Evolutionary conservation across 2,329 filamentous ascomycete genomes (phyloP), one percentile per base, ranked within the genome.

Genomic region (Nigrospora sphaerica): DNA sequence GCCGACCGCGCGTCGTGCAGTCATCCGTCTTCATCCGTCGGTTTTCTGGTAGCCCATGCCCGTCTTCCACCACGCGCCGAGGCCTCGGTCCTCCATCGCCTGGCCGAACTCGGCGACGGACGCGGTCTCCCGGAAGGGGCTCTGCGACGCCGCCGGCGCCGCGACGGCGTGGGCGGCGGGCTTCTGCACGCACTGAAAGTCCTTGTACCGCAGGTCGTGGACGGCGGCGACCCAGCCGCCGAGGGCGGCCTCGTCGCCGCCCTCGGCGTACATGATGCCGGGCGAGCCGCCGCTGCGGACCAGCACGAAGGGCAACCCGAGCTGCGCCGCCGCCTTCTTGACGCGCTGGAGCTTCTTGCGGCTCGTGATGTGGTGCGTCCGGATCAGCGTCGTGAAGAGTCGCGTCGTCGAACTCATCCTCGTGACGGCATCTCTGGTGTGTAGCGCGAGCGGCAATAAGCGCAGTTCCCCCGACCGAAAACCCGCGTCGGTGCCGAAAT

Each of bases 341-440:
- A 91, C 72, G 46, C 65, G 66, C 9, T 69, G 65, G 1, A 76
- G 65, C 59, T 91, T 91, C 61, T 88, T 89, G 52, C 85, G 82
- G 0, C 84, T 89, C 4, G 85, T 90, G 58, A 91, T 89, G 62
- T 91, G 86, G 55, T 91, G 86, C 0, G 86, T 91, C 44, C 85
- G 78, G 49, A 91, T 87, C 39, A 91, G 69, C 31, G 84, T 78
- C 59, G 65, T 66, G 51, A 63, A 71, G 23, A 62, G 51, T 28
- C 23, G 23, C 23, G 23, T 28, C 23, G 23, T 28, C 23, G 23
- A 28, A 9, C 23, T 10, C 23, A 28, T 28, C 23, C 5, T 10
- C 10, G 23, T 9, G 23, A 7, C 19, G 19, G 23, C 23, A 28
- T 28, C n/a, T 6, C 23, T 28, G 23, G 23, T 6, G 23, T 9